phyloP scores from a whole-genome alignment of 2,329 filamentous ascomycete species.

The Beauveria australis region DNA sequence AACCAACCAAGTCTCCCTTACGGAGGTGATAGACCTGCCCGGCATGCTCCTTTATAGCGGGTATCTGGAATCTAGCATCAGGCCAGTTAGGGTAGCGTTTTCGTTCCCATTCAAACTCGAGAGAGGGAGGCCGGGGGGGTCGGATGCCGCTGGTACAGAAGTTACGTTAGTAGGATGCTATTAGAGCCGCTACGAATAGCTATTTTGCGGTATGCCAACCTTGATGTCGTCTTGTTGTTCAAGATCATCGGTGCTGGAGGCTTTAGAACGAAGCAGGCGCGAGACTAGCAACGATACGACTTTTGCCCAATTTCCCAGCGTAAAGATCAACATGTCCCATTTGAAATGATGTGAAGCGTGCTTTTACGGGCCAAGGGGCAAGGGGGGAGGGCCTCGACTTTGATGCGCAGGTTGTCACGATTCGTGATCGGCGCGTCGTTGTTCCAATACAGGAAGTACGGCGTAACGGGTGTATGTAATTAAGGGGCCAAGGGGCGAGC shows the following conservation, averaged over 20 bases:
- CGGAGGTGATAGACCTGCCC: slow-evolving; percentile 18
- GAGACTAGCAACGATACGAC: too few species aligned
- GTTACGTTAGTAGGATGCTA: background rate
- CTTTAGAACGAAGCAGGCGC: background rate
- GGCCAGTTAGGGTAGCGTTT: slow-evolving; percentile 15
- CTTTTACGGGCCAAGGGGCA: too few species aligned
- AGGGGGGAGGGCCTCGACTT: too few species aligned
- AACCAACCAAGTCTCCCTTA: slow-evolving; percentile 15
- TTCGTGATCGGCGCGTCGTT: too few species aligned
- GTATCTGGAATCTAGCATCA: slow-evolving; percentile 17
- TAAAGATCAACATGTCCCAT: too few species aligned
- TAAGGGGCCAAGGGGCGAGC: too few species aligned
- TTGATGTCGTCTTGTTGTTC: background rate
- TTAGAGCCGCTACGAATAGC: background rate
- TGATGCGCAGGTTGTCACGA: too few species aligned
- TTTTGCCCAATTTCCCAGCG: too few species aligned
- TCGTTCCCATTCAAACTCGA: slow-evolving; percentile 15
- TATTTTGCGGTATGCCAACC: background rate
- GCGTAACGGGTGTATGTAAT: too few species aligned
- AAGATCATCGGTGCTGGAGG: background rate
- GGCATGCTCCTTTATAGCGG: slow-evolving; percentile 11
- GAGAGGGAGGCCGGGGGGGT: background rate
- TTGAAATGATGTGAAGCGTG: too few species aligned
- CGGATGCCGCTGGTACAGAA: background rate
- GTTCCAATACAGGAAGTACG: too few species aligned